phyloP scores from a whole-genome alignment of 345 rosid genomes.

The Brassica incana region DNA sequence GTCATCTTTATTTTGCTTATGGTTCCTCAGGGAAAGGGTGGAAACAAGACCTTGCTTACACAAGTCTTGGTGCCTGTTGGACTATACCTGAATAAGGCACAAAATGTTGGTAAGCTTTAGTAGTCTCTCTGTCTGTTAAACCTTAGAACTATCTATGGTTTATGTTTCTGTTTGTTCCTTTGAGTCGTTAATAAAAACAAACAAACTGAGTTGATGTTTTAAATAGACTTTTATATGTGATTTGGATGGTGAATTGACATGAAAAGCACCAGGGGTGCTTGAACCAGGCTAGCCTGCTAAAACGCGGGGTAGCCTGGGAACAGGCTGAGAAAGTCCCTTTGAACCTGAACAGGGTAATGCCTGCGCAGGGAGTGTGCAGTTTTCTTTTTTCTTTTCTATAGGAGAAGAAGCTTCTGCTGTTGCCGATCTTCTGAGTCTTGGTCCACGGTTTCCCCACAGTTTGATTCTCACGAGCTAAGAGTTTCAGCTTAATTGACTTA shows the following conservation, averaged over 20 bases:
- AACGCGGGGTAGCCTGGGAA: conserved; percentile 23
- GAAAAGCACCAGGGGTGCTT: conserved; percentile 98
- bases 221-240: conserved; percentile 13
- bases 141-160: conserved; percentile 37
- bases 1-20: conserved; percentile 1
- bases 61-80: conserved; percentile 19
- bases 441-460: conserved; percentile 16
- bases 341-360: conserved; percentile 99
- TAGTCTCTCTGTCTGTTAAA: conserved; percentile 40
- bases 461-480: conserved; percentile 5
- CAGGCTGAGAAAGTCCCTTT: conserved; percentile 99
- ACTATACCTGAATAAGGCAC: conserved; percentile 15
- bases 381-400: conserved; percentile 45
- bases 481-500: neutral
- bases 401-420: conserved; percentile 47
- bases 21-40: conserved; percentile 13
- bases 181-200: conserved; percentile 40
- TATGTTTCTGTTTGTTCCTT: conserved; percentile 36
- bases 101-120: conserved; percentile 60
- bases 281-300: conserved; percentile 48
- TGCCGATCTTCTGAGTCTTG: conserved; percentile 13
- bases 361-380: conserved; percentile 99
- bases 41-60: conserved; percentile 25
- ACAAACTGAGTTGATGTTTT: conserved; percentile 23
- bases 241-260: conserved; percentile 51